These are phyloP conservation scores for Leishmania aethiopica DNA, from an alignment of 208 protist genomes.

Conservation along the genomic window DNA sequence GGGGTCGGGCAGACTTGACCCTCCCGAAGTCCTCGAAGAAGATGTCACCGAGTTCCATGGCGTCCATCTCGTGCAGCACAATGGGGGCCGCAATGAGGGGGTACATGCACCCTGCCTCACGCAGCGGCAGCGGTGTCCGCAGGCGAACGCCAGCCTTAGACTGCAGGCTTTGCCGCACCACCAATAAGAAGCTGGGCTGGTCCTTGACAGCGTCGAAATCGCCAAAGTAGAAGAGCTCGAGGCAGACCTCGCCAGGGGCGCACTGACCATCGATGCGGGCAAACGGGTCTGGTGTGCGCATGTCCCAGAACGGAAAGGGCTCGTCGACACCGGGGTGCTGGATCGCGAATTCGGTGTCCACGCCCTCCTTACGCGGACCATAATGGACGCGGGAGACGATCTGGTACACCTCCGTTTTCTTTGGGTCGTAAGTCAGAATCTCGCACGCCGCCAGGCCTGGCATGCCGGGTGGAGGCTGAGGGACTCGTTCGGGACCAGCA, in stretches of 20 bases:
- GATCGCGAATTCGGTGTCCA: slow-evolving; percentile 57
- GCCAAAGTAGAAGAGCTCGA: slow-evolving; percentile 86
- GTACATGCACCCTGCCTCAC: slow-evolving; percentile 86
- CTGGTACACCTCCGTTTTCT: slow-evolving; percentile 49
- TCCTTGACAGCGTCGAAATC: slow-evolving; percentile 63
- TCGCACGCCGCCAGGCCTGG: slow-evolving; percentile 28
- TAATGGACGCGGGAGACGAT: slow-evolving; percentile 56
- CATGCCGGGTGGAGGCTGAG: slow-evolving; percentile 41
- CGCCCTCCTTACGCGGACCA: slow-evolving; percentile 57
- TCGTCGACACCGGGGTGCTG: slow-evolving; percentile 55
- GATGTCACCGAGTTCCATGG: slow-evolving; percentile 59
- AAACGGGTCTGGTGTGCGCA: slow-evolving; percentile 52
- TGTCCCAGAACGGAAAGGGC: slow-evolving; percentile 77
- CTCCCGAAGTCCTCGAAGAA: slow-evolving; percentile 86
- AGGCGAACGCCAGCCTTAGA: slow-evolving; percentile 53
- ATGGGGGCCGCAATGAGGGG: slow-evolving; percentile 67
- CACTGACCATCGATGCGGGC: slow-evolving; percentile 31
- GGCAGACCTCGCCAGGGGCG: slow-evolving; percentile 58
- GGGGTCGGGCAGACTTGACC: background rate
- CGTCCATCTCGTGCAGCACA: slow-evolving; percentile 70
- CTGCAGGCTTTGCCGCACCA: slow-evolving; percentile 51
- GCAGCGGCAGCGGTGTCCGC: slow-evolving; percentile 51
- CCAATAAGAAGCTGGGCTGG: slow-evolving; percentile 37
- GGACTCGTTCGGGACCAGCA: background rate
- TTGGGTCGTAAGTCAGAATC: slow-evolving; percentile 44